These are phyloP conservation scores for Exophiala sideris DNA, from an alignment of 2,329 filamentous ascomycete species.

Conservation along the genomic window DNA sequence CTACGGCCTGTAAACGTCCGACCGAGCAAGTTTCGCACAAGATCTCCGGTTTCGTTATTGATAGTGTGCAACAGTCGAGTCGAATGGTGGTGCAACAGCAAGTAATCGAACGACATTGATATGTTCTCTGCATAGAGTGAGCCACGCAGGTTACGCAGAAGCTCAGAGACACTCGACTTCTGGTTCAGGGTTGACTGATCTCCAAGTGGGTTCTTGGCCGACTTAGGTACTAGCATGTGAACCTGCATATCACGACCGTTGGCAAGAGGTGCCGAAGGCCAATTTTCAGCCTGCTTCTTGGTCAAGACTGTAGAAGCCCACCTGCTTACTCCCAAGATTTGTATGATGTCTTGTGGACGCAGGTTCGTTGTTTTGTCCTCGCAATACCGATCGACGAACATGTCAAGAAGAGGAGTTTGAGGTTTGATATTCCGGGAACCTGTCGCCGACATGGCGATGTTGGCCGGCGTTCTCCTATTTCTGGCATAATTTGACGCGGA, in stretches of 20 bases:
- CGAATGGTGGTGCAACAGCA: conserved; percentile 37
- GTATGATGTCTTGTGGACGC: no score
- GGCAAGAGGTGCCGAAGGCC: no score
- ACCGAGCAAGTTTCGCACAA: no score
- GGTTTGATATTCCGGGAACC: conserved; percentile 34
- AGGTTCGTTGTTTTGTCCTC: no score
- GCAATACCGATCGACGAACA: conserved; percentile 32
- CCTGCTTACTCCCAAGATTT: no score
- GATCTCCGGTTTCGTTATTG: no score
- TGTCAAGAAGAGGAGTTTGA: conserved; percentile 33
- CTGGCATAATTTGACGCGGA: conserved; percentile 33
- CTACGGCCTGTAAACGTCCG: no score
- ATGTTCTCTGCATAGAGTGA: conserved; percentile 38
- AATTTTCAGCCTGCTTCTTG: no score
- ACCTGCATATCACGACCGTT: no score
- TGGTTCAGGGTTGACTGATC: conserved; percentile 4
- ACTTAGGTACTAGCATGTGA: no score
- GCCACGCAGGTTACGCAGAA: conserved; percentile 34
- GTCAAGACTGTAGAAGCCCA: no score
- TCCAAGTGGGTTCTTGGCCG: not conserved
- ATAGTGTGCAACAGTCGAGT: no score
- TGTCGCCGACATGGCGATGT: conserved; percentile 27
- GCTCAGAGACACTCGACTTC: conserved; percentile 20
- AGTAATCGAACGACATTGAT: conserved; percentile 45
- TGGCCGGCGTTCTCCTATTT: conserved; percentile 20